Conservation (phyloP, 495 filamentous ascomycete species). For the Xylaria palmicola region DNA sequence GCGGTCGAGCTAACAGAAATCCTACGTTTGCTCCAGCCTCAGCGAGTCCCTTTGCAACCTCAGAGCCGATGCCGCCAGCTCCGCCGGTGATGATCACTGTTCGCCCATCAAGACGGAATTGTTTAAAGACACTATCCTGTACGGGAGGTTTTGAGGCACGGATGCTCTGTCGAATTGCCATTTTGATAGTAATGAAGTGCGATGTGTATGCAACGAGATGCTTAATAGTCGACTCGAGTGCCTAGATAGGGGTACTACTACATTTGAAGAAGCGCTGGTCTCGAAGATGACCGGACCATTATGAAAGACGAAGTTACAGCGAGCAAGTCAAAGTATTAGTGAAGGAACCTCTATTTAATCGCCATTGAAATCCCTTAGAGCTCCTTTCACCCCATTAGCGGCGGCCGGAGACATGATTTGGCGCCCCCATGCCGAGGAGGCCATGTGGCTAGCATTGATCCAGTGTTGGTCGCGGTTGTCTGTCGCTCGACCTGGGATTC, state of each 20-base stretch:
- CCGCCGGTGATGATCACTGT: slow-evolving; percentile 70
- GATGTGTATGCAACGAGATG: background rate
- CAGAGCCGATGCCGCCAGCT: slow-evolving; percentile 73
- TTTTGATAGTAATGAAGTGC: background rate
- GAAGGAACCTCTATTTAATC: background rate
- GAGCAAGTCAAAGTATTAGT: background rate
- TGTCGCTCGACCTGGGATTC: background rate
- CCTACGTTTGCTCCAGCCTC: slow-evolving; percentile 71
- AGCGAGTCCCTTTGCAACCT: slow-evolving; percentile 69
- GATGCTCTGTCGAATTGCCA: background rate
- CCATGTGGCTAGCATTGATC: background rate
- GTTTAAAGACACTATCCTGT: slow-evolving; percentile 55
- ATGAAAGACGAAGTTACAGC: background rate
- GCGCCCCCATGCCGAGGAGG: background rate
- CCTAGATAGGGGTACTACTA: background rate
- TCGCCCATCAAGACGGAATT: slow-evolving; percentile 72
- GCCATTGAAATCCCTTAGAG: background rate
- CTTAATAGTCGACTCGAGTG: background rate
- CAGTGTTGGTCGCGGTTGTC: background rate
- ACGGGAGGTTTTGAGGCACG: slow-evolving; percentile 7
- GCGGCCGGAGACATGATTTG: background rate
- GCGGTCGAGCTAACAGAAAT: slow-evolving; percentile 60
- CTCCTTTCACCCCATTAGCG: background rate
- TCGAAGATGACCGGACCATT: background rate
- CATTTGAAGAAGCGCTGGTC: background rate